Evolutionary conservation across 495 filamentous ascomycete genomes (phyloP), one percentile per base, ranked within the genome.

Genomic region (Jackrogersella minutella): DNA sequence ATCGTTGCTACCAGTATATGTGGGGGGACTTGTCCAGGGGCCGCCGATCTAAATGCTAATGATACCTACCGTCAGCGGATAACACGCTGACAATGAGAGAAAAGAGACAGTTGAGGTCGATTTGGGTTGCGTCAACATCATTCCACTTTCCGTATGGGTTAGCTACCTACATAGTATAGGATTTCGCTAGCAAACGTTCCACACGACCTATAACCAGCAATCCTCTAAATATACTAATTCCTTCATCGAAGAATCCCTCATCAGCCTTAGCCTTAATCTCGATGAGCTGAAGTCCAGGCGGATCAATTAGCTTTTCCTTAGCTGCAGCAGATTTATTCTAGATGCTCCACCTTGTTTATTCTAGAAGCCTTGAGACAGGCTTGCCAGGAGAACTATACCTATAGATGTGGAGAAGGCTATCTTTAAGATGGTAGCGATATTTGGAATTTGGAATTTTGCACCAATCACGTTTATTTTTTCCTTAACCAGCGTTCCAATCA

Each of bases 301-400:
- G 54, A 55, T 49, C 26, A 46, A 13, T 51, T 37, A 54, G n/a
- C 58, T 54, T 53, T 58, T 58, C 30, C 41, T 57, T 47, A 9
- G 58, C 58, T 63, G 65, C 41, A 54, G 46, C 40, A 24, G 3
- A 39, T 28, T 3, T 21, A 47, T 50, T 56, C 50, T 17, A 64
- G 50, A 19, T 28, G 3, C 8, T 37, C 60, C 65, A 30, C 47
- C 41, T 53, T 2, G 31, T 57, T 56, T 26, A 10, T 64, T 60
- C 55, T 64, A 41, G 58, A 68, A 62, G 13, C 9, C 39, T 44
- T 54, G 31, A 31, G 40, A 60, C 13, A 41, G 10, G n/a, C 17
- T 31, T 33, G 7, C 16, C 22, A 26, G 41, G 34, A 19, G 22
- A 55, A 19, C 17, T 16, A 36, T 26, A 37, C 52, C 11, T 58